Base-by-base conservation (phyloP, 176 grass and related monocot species). In the Hordeum marinum region DNA sequence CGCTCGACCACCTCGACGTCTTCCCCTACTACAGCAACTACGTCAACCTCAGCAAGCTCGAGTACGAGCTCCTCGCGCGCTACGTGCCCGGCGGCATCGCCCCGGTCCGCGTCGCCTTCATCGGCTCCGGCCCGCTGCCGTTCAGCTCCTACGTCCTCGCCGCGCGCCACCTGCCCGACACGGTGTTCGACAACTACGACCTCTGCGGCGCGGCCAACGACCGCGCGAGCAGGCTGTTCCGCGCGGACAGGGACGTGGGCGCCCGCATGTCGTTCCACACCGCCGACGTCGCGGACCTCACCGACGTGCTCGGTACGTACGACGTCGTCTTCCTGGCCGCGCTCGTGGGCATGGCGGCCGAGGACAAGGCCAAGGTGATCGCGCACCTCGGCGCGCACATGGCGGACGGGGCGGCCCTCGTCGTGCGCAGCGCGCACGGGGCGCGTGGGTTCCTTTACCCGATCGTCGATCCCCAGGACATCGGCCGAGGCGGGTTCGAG, bases 1-100 rank as follows among this genome's bases (percentile, higher is more conserved):
- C 94, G 10, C 83, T 97, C 23, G 84, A 90, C 25, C 90, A 97
- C 72, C 73, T 97, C 6, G 69, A 1, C 7, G 15, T 72, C 7
- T 72, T 72, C 69, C 68, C 69, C 40, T 72, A 72, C 69, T 72
- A 27, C 40, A 46, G 12, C 40, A 72, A 72, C 69, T 72, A 70
- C 10, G 23, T 70, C 67, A 70, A 70, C 67, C 67, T 70, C 36
- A 70, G 67, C 67, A 70, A 3, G 67, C 35, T 69, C 1, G 66
- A 69, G 66, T 69, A 69, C 39, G 39, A 25, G 39, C 39, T 72
- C 37, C n/a, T 72, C 1, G 11, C 12, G 6, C 68, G 39, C 68
- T 72, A 72, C 68, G n/a, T 72, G 39, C 68, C 68, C n/a, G 39
- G 68, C 11, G 68, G 68, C 68, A 72, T 72, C 68, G 39, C 39